Percentiles rank a stretch among this genome's conserved stretches.
phyloP scores from a whole-genome alignment of 257 asterid species.

The Solanum verrucosum region DNA sequence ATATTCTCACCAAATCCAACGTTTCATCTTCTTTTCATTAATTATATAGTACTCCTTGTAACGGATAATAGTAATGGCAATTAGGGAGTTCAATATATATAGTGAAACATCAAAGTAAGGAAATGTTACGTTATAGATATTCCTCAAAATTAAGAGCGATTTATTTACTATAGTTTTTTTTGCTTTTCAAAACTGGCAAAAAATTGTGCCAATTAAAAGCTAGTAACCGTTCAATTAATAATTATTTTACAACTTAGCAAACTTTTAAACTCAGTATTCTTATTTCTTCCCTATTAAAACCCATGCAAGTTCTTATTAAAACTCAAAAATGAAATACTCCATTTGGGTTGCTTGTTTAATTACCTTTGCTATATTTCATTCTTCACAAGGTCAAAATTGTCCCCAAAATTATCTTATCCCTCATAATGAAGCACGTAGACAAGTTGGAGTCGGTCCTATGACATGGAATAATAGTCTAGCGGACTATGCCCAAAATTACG shows the following conservation, averaged over 20 bases:
- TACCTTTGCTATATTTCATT: background rate
- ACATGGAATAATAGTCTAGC: conserved; percentile 29
- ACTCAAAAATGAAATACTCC: background rate
- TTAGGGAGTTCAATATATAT: background rate
- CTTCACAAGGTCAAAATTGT: conserved; percentile 8
- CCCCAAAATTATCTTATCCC: conserved; percentile 16
- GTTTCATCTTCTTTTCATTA: background rate
- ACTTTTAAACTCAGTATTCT: background rate
- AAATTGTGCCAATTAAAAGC: background rate
- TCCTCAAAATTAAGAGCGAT: background rate
- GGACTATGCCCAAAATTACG: conserved; percentile 26
- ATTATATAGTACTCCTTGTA: background rate
- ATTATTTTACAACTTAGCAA: background rate
- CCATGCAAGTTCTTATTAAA: background rate
- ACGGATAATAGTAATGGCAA: background rate
- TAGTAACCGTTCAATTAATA: background rate
- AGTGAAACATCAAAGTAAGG: background rate
- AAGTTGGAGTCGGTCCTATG: conserved; percentile 25
- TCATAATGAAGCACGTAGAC: conserved; percentile 28
- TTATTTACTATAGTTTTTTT: background rate
- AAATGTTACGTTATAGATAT: background rate
- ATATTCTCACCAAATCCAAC: background rate
- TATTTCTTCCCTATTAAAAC: background rate
- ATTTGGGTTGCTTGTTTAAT: background rate
- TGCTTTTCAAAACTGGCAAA: background rate